Evolutionary conservation across 306 rosid genomes (phyloP).

Genomic region (Arachis stenosperma): DNA sequence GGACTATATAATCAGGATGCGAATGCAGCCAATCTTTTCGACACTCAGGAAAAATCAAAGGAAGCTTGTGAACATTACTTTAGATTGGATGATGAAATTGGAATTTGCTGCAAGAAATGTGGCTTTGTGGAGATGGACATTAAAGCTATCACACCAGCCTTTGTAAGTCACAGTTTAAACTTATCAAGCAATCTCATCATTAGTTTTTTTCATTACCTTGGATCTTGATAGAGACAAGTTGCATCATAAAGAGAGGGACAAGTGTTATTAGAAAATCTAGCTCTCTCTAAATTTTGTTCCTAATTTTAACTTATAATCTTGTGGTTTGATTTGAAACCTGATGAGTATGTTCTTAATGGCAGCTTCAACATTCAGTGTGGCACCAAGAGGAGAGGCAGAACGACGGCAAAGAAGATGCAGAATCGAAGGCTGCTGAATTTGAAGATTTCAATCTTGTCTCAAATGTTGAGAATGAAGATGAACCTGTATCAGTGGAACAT

Average conservation of each 20-base stretch:
- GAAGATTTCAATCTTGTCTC: constrained; percentile 51
- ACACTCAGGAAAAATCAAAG: constrained; percentile 16
- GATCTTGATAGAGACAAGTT: too few species aligned
- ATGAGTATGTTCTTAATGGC: constrained; percentile 38
- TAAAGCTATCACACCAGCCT: constrained; percentile 65
- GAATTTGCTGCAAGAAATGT: constrained; percentile 70
- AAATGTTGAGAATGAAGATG: constrained; percentile 39
- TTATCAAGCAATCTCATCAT: not conserved
- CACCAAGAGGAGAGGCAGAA: constrained; percentile 56
- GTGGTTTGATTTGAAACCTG: constrained; percentile 37
- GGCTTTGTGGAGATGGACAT: constrained; percentile 72
- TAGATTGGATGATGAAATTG: constrained; percentile 75
- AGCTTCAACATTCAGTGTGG: constrained; percentile 60
- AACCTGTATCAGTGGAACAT: constrained; percentile 53
- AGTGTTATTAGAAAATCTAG: constrained; percentile 7
- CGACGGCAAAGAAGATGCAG: constrained; percentile 44
- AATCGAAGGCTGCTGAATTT: constrained; percentile 47
- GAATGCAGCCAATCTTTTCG: constrained; percentile 38
- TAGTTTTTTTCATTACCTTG: too few species aligned
- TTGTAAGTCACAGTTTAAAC: constrained; percentile 68
- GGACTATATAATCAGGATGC: constrained; percentile 57
- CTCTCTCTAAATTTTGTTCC: constrained; percentile 44
- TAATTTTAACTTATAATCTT: constrained; percentile 42
- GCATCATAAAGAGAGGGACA: constrained; percentile 7
- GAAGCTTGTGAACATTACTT: constrained; percentile 62